Conservation (phyloP, 208 protist genomes). For the Kentomonas sorsogonicus region DNA sequence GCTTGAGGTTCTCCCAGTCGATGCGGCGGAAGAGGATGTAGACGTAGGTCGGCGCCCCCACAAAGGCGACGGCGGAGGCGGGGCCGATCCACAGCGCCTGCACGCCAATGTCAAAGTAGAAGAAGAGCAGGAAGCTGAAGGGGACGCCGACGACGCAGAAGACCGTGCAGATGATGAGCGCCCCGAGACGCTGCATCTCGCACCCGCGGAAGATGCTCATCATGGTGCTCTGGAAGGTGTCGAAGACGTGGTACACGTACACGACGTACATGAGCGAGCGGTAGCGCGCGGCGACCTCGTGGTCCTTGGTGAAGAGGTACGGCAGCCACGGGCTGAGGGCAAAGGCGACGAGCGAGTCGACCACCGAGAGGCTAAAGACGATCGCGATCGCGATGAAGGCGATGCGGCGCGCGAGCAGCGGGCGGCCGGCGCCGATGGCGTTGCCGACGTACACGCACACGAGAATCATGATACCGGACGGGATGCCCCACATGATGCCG, state of each 20-base stretch:
- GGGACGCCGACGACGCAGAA: slow-evolving; percentile 66
- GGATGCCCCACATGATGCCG: slow-evolving; percentile 67
- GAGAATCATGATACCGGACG: slow-evolving; percentile 65
- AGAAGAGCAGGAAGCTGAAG: slow-evolving; percentile 70
- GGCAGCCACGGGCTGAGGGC: slow-evolving; percentile 51
- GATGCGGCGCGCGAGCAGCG: slow-evolving; percentile 57
- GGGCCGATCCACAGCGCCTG: slow-evolving; percentile 72
- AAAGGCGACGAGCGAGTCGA: slow-evolving; percentile 42
- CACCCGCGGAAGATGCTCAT: slow-evolving; percentile 77
- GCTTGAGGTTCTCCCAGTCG: slow-evolving; percentile 62
- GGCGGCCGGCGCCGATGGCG: slow-evolving; percentile 60
- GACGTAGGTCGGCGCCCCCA: slow-evolving; percentile 53
- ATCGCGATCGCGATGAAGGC: slow-evolving; percentile 53
- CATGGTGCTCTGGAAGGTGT: slow-evolving; percentile 75
- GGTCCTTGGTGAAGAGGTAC: slow-evolving; percentile 47
- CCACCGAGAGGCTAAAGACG: slow-evolving; percentile 32
- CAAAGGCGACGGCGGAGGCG: slow-evolving; percentile 33
- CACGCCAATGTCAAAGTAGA: slow-evolving; percentile 66
- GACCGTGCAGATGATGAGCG: slow-evolving; percentile 48
- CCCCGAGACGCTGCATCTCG: slow-evolving; percentile 62
- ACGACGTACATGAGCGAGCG: slow-evolving; percentile 53
- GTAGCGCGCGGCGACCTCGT: slow-evolving; percentile 38
- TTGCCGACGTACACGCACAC: slow-evolving; percentile 78
- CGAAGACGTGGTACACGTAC: slow-evolving; percentile 76
- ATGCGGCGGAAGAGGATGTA: slow-evolving; percentile 68